A percentile compares a stretch with the other conserved stretches of the same genome.
Evolutionary conservation across 2,329 filamentous ascomycete genomes (phyloP).

Genomic region (Fusarium sp.): DNA sequence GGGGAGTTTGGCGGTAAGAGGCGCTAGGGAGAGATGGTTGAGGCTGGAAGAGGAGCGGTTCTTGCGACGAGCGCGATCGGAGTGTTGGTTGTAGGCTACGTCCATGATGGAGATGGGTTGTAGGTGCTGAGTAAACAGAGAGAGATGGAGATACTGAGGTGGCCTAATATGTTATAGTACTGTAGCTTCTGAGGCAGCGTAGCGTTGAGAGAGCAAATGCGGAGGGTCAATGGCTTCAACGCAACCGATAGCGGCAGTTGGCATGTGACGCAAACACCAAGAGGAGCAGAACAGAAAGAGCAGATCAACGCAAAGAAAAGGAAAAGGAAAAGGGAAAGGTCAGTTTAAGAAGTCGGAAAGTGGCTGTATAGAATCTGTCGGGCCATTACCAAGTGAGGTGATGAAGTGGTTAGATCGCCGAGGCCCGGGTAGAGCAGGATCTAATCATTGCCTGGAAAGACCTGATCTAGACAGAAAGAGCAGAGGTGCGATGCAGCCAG

Average conservation of each 20-base stretch:
- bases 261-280: constrained; percentile 38
- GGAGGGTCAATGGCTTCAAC: constrained; percentile 30
- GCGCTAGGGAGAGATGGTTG: constrained; percentile 71
- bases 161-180: constrained; percentile 10
- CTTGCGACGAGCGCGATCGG: constrained; percentile 66
- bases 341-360: constrained; percentile 15
- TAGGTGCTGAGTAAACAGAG: constrained; percentile 5
- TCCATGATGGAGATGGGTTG: constrained; percentile 57
- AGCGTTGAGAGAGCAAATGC: constrained; percentile 26
- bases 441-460: constrained; percentile 27
- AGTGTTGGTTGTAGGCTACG: constrained; percentile 69
- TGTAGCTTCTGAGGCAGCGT: background rate
- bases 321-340: constrained; percentile 2
- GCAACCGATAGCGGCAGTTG: constrained; percentile 31
- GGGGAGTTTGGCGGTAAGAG: constrained; percentile 70
- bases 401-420: constrained; percentile 22
- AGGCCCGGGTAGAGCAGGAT: constrained; percentile 22
- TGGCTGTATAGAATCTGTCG: constrained; percentile 11
- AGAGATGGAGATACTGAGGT: background rate
- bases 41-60: constrained; percentile 68
- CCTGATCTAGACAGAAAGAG: constrained; percentile 27
- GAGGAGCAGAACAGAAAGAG: constrained; percentile 15
- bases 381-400: constrained; percentile 13
- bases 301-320: constrained; percentile 16
- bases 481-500: constrained; percentile 24